These are phyloP conservation scores for Hyparrhenia diplandra DNA, from an alignment of 176 grass and related monocot species.

Conservation along the genomic window DNA sequence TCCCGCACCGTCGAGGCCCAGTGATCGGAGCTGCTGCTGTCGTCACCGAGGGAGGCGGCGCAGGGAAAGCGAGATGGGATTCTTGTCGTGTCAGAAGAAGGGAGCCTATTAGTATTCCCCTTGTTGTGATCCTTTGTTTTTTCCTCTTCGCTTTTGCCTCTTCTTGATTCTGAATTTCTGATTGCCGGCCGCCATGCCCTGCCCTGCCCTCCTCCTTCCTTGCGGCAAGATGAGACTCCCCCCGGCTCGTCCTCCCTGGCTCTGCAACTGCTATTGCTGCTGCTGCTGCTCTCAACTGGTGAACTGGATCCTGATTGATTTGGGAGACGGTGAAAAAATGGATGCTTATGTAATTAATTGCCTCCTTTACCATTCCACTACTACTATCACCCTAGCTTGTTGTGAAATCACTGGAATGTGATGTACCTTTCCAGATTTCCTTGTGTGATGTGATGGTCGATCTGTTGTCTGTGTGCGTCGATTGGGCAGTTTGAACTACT, in stretches of 20 bases:
- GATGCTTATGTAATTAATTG: conserved; percentile 31
- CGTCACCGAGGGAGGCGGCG: too few species aligned
- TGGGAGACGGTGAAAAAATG: conserved; percentile 9
- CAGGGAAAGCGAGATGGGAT: too few species aligned
- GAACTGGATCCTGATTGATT: background rate
- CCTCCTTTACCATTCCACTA: background rate
- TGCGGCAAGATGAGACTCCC: background rate
- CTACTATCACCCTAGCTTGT: background rate
- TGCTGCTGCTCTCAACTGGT: background rate
- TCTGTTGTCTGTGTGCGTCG: too few species aligned
- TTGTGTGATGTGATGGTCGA: background rate
- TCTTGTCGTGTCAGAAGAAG: conserved; percentile 23
- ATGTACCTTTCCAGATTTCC: background rate
- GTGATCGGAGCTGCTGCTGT: background rate
- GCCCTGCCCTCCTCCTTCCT: background rate
- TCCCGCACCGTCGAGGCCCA: background rate
- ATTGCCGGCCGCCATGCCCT: background rate
- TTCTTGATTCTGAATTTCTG: background rate
- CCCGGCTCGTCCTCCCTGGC: background rate
- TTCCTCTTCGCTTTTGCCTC: background rate
- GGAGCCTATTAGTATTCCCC: conserved; percentile 34
- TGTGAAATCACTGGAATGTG: background rate
- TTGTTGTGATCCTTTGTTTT: conserved; percentile 26
- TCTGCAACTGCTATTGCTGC: background rate
- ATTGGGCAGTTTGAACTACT: background rate